phyloP scores from a whole-genome alignment of 345 rosid genomes.

The Corymbia maculata region DNA sequence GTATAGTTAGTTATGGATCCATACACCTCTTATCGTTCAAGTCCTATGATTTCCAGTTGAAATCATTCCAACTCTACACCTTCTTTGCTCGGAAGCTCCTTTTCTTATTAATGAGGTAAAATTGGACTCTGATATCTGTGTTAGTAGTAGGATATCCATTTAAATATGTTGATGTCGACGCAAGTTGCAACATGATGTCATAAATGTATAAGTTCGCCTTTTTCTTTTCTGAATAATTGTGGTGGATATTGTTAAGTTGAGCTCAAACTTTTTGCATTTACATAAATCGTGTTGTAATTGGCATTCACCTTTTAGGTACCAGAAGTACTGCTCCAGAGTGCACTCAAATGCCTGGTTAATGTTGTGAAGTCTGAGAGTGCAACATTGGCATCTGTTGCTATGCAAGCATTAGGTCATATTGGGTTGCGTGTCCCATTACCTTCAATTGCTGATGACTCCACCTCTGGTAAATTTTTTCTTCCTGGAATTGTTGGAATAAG shows the following conservation, averaged over 20 bases:
- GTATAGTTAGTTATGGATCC: not conserved
- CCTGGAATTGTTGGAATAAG: not conserved
- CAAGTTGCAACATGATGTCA: rapidly evolving
- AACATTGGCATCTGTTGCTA: slow-evolving; percentile 73
- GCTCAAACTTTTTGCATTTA: rapidly evolving
- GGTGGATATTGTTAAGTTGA: not conserved
- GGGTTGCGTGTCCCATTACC: slow-evolving; percentile 68
- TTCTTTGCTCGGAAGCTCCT: not conserved
- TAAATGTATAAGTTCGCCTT: not conserved
- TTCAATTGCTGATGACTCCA: slow-evolving; percentile 32
- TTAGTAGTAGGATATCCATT: not conserved
- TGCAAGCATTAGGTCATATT: slow-evolving; percentile 96
- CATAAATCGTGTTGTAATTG: not conserved
- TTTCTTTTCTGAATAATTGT: not conserved
- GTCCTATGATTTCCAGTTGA: not conserved
- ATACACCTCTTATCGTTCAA: not conserved
- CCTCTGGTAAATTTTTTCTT: slow-evolving; percentile 37
- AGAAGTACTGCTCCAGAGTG: slow-evolving; percentile 43
- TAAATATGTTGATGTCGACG: no score
- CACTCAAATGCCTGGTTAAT: slow-evolving; percentile 57
- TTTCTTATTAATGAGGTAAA: no score
- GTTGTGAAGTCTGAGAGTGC: slow-evolving; percentile 64
- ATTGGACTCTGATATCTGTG: not conserved
- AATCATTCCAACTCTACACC: rapidly evolving
- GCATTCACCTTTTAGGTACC: slow-evolving; percentile 38